These are phyloP conservation scores for Aspergillus intermedius DNA, from an alignment of 2,329 filamentous ascomycete genomes.

Conservation along the genomic window DNA sequence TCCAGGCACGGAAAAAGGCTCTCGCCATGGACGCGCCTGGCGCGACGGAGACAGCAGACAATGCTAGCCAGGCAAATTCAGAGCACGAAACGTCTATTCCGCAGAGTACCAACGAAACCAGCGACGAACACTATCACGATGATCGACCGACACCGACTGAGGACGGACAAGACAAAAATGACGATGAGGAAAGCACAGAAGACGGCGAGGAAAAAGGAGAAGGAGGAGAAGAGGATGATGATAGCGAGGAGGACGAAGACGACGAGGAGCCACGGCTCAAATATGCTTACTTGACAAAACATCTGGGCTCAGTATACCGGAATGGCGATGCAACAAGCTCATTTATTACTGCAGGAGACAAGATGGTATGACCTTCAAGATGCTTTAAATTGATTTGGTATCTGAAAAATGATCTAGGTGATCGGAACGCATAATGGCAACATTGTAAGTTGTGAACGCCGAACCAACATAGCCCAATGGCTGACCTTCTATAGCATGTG, in stretches of 20 bases:
- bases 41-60: slow-evolving; percentile 22
- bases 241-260: slow-evolving; percentile 72
- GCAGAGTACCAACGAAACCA: slow-evolving; percentile 9
- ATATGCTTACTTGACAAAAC: slow-evolving; percentile 78
- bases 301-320: slow-evolving; percentile 73
- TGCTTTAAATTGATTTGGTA: slow-evolving; percentile 8
- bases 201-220: slow-evolving; percentile 26
- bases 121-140: slow-evolving; percentile 7
- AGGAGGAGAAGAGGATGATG: slow-evolving; percentile 52
- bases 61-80: slow-evolving; percentile 14
- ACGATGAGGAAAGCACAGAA: slow-evolving; percentile 12
- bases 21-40: slow-evolving; percentile 35
- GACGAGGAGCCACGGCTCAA: slow-evolving; percentile 94
- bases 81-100: slow-evolving; percentile 12
- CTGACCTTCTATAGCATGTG: slow-evolving; percentile 59
- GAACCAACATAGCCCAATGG: slow-evolving; percentile 1
- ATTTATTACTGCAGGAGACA: slow-evolving; percentile 86
- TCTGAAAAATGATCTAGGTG: slow-evolving; percentile 53
- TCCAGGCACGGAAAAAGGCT: slow-evolving; percentile 21
- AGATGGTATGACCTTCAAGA: slow-evolving; percentile 63
- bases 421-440: slow-evolving; percentile 95
- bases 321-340: slow-evolving; percentile 92
- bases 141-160: slow-evolving; percentile 3
- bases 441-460: slow-evolving; percentile 57
- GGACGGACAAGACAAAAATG: slow-evolving; percentile 4